Conservation (phyloP, 768 basidiomycete species). For the Coprinopsis sp. region DNA sequence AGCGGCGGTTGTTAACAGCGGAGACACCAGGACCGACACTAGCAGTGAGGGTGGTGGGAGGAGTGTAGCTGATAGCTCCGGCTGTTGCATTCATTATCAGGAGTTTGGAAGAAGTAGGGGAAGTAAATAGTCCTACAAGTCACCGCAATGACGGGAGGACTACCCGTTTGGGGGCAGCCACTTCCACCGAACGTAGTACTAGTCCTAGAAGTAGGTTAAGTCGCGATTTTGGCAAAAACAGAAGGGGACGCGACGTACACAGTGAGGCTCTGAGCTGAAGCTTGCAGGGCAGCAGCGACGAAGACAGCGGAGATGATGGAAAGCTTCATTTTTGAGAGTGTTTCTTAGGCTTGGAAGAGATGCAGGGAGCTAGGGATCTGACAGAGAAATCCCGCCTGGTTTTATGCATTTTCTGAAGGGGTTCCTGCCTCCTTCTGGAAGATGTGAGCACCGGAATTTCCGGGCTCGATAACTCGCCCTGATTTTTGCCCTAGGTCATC, state of each 20-base stretch:
- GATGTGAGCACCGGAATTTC: too few relatives aligned
- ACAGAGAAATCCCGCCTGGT: too few relatives aligned
- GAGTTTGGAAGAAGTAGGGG: background rate
- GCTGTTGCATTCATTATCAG: background rate
- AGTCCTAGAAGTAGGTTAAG: background rate
- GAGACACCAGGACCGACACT: background rate
- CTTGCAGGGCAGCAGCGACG: background rate
- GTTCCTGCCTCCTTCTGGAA: too few relatives aligned
- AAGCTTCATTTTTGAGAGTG: background rate
- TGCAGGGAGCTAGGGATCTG: too few relatives aligned
- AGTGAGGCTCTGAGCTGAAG: conserved; percentile 2
- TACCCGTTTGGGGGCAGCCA: background rate
- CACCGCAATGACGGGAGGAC: background rate
- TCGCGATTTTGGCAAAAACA: background rate
- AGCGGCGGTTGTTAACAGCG: background rate
- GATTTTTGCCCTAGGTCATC: too few relatives aligned
- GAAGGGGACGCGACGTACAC: background rate
- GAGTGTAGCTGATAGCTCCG: conserved; percentile 5
- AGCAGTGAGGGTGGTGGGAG: background rate
- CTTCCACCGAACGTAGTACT: background rate
- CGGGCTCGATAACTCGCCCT: too few relatives aligned
- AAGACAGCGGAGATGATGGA: background rate
- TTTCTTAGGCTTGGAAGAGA: too few relatives aligned
- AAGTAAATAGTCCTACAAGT: background rate
- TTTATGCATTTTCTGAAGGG: too few relatives aligned